Evolutionary conservation across 768 basidiomycete species (phyloP).

Genomic region (Hydnum rufescens): DNA sequence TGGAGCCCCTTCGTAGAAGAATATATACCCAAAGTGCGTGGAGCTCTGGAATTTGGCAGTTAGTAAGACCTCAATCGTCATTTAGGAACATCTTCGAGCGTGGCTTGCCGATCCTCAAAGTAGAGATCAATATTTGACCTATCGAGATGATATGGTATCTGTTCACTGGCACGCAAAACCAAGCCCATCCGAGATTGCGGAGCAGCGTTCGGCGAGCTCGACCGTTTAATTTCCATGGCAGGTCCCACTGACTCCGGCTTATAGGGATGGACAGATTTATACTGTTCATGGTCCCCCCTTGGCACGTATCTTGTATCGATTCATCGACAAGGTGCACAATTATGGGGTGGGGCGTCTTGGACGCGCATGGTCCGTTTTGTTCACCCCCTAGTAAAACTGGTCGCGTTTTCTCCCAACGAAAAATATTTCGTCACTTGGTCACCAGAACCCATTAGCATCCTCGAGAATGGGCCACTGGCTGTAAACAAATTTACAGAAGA

Average conservation of each 20-base stretch:
- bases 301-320: constrained; percentile 91
- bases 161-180: constrained; percentile 79
- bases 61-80: background rate
- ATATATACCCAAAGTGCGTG: constrained; percentile 48
- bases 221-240: background rate
- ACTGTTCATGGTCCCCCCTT: constrained; percentile 89
- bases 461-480: constrained; percentile 61
- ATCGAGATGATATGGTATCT: constrained; percentile 77
- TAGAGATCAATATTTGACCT: constrained; percentile 90
- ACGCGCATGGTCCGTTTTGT: constrained; percentile 77
- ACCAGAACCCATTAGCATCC: constrained; percentile 74
- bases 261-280: constrained; percentile 92
- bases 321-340: constrained; percentile 83
- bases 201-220: constrained; percentile 45
- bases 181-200: constrained; percentile 61
- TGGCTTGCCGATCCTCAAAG: constrained; percentile 89
- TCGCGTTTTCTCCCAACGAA: constrained; percentile 96
- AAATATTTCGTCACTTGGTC: constrained; percentile 97
- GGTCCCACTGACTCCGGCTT: background rate
- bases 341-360: constrained; percentile 92
- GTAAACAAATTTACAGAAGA: constrained; percentile 76
- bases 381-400: constrained; percentile 83
- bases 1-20: constrained; percentile 55
- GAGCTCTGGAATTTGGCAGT: background rate
- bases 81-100: constrained; percentile 80